phyloP scores from a whole-genome alignment of 306 rosid genomes.

The Sicyos baderoa region DNA sequence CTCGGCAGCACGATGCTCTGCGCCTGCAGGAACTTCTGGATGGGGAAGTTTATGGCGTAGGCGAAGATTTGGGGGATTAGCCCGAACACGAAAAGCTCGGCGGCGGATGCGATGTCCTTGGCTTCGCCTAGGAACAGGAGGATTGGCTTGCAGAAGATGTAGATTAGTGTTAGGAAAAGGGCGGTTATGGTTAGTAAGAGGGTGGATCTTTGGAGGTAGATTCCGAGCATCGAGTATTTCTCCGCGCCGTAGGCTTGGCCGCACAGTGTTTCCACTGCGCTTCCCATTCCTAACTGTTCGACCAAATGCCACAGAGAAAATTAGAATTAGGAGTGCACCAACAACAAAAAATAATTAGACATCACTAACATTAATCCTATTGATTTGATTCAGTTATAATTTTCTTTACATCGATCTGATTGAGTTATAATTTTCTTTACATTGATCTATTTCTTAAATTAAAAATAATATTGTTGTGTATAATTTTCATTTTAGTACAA shows the following conservation, averaged over 20 bases:
- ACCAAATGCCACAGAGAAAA: background rate
- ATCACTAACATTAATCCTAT: no score
- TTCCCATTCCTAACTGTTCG: slow-evolving; percentile 71
- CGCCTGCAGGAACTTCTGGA: slow-evolving; percentile 65
- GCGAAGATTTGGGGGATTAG: slow-evolving; percentile 69
- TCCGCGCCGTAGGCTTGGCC: slow-evolving; percentile 72
- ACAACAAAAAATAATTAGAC: no score
- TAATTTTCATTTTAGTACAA: no score
- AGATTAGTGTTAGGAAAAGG: slow-evolving; percentile 33
- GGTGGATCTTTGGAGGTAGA: slow-evolving; percentile 55
- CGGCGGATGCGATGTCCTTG: slow-evolving; percentile 30
- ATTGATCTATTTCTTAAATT: no score
- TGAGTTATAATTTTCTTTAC: no score
- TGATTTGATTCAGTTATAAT: no score
- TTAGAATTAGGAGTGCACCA: no score
- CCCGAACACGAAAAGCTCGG: slow-evolving; percentile 52
- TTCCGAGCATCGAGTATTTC: slow-evolving; percentile 51
- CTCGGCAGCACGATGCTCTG: slow-evolving; percentile 66
- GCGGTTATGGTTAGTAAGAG: slow-evolving; percentile 43
- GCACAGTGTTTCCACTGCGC: slow-evolving; percentile 73
- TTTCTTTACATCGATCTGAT: no score
- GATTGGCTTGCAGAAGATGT: slow-evolving; percentile 38
- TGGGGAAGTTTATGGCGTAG: slow-evolving; percentile 67
- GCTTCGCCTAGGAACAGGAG: slow-evolving; percentile 40
- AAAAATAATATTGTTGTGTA: no score